These are phyloP conservation scores for Monosiga brevicollis DNA, from an alignment of 78 protist genomes.

Conservation along the genomic window DNA sequence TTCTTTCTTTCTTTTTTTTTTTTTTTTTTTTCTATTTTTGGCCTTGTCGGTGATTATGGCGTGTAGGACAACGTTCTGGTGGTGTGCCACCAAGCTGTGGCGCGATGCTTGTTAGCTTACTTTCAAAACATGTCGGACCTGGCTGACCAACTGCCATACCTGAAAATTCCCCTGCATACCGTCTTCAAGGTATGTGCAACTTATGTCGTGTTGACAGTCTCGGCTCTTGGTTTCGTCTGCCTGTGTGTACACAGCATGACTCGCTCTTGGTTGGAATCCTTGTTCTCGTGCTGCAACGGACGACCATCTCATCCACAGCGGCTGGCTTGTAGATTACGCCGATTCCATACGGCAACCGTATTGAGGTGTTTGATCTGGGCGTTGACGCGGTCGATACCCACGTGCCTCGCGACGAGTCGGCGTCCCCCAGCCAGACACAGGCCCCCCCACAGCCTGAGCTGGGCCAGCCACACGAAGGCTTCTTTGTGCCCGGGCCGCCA, in stretches of 20 bases:
- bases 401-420: background rate
- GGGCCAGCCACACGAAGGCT: no score
- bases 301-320: background rate
- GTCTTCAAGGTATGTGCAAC: no score
- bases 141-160: conserved; percentile 38
- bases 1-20: conserved; percentile 17
- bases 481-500: no score
- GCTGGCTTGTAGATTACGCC: no score
- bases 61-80: background rate
- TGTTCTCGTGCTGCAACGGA: background rate
- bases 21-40: background rate
- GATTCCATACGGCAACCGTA: background rate
- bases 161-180: conserved; percentile 59
- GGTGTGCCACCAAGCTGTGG: conserved; percentile 57
- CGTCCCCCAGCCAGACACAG: no score
- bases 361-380: background rate
- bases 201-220: no score
- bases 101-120: conserved; percentile 66
- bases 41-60: no score
- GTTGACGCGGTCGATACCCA: background rate
- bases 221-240: background rate
- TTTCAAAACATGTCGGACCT: conserved; percentile 49
- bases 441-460: no score
- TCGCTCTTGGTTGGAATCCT: background rate
- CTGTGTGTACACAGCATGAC: background rate